Evolutionary conservation across 148 eudicot species (phyloP).

Genomic region (Rhododendron ferrugineum): DNA sequence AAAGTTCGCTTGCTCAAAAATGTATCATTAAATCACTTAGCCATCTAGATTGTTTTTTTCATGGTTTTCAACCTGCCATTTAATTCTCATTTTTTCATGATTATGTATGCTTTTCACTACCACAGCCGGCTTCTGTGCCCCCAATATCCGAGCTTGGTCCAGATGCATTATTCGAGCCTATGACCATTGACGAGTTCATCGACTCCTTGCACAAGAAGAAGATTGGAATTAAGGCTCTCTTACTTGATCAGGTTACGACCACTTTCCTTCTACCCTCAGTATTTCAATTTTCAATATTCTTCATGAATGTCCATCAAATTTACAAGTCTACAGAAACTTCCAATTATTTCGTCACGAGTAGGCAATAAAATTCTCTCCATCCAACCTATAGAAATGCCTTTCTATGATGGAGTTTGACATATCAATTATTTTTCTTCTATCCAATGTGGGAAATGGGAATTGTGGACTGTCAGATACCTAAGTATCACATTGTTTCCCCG

Average conservation of each 20-base stretch:
- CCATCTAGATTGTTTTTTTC: not conserved
- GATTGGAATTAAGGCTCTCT: constrained; percentile 73
- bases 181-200: constrained; percentile 59
- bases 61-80: not conserved
- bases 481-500: not conserved
- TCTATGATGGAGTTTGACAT: not conserved
- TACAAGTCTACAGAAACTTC: not conserved
- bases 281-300: not conserved
- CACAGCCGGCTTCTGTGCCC: constrained; percentile 69
- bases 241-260: constrained; percentile 84
- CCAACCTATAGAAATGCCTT: not conserved
- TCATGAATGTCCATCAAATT: not conserved
- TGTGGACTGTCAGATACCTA: not conserved
- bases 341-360: not conserved
- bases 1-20: constrained; percentile 80
- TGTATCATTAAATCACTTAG: constrained; percentile 33
- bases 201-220: constrained; percentile 65
- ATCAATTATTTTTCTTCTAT: not conserved
- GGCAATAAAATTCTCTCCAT: not conserved
- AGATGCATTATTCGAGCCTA: constrained; percentile 78
- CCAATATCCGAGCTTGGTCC: constrained; percentile 99
- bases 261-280: not conserved
- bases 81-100: not conserved
- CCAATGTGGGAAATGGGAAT: not conserved
- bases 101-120: not conserved